Conservation (phyloP, 352 stramenopile genomes). For the Pythium diclinum region DNA sequence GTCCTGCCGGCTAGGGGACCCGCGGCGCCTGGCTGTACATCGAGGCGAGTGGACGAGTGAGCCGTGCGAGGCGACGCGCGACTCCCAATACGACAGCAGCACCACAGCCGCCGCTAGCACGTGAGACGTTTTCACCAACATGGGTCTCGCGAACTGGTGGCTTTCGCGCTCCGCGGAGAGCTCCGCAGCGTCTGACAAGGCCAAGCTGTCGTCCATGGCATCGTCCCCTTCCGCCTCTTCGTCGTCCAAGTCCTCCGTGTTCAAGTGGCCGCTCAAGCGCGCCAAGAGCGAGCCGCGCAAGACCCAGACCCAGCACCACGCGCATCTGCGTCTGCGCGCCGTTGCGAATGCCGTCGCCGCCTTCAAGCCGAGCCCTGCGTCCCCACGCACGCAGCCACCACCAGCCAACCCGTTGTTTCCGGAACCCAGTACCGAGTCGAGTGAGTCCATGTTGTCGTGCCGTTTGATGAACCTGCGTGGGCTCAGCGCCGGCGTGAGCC, state of each 20-base stretch:
- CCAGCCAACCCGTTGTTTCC: background rate
- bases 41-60: background rate
- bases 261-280: slow-evolving; percentile 25
- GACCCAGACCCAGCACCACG: slow-evolving; percentile 9
- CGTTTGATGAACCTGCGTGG: slow-evolving; percentile 20
- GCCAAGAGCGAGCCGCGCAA: slow-evolving; percentile 25
- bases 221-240: background rate
- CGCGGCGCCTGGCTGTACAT: slow-evolving; percentile 1
- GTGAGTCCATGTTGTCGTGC: slow-evolving; percentile 11
- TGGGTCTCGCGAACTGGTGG: slow-evolving; percentile 30
- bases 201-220: slow-evolving; percentile 5
- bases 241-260: slow-evolving; percentile 4
- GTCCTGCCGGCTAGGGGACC: background rate
- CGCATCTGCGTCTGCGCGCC: slow-evolving; percentile 16
- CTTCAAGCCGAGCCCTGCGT: background rate
- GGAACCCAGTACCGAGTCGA: background rate
- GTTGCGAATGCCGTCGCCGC: slow-evolving; percentile 6
- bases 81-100: background rate
- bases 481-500: slow-evolving; percentile 23
- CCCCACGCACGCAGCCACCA: slow-evolving; percentile 3
- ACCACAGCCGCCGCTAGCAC: background rate
- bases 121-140: slow-evolving; percentile 1
- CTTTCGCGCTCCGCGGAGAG: slow-evolving; percentile 19
- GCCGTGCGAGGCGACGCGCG: background rate
- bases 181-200: slow-evolving; percentile 12